Evolutionary conservation across 805 yeast species (phyloP), one percentile per base, ranked within the genome.

Genomic region (Metschnikowia cerradonensis): DNA sequence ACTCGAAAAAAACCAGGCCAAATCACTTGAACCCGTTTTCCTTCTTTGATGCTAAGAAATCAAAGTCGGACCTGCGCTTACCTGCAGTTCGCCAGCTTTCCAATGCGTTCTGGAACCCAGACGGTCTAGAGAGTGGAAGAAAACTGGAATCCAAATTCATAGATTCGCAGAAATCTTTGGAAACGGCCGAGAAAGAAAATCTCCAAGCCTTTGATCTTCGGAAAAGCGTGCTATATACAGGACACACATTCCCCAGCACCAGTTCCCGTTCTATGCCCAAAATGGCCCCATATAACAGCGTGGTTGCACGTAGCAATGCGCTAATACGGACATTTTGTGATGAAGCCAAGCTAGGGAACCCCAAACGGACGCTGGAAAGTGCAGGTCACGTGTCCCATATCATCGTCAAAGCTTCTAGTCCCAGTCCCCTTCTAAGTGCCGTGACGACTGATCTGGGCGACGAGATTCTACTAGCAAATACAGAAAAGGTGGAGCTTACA

Each of bases 241-340:
- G 38, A 0, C 20, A 4, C 7, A 3, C 3, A 3, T 1, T 4
- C 1, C 5, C 19, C n/a, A 15, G 15, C n/a, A 20, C 20, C 2
- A 15, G 11, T 11, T 40, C 31, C 11, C 32, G 33, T 7, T 41
- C 43, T 1, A 26, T 44, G 2, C 45, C 20, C n/a, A 47, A 45
- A 19, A 20, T 48, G 34, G 45, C 45, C 3, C 48, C 49, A 20
- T 53, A 48, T 26, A 46, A 50, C 17, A 19, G 15, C 3, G 31
- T 44, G 8, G 52, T 48, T 3, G 49, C 41, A 14, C 49, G 45
- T 14, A 53, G 56, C 50, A 53, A 53, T 45, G 35, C 20, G 4
- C 32, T n/a, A 4, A 23, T 50, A 3, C 53, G 56, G 15, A 20
- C 38, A 8, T 38, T 34, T 20, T 47, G 38, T n/a, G 46, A 45